Percentiles rank a stretch among this genome's conserved stretches.
These are phyloP conservation scores for Phytophthora hybrid DNA, from an alignment of 352 stramenopile species.

Conservation along the genomic window DNA sequence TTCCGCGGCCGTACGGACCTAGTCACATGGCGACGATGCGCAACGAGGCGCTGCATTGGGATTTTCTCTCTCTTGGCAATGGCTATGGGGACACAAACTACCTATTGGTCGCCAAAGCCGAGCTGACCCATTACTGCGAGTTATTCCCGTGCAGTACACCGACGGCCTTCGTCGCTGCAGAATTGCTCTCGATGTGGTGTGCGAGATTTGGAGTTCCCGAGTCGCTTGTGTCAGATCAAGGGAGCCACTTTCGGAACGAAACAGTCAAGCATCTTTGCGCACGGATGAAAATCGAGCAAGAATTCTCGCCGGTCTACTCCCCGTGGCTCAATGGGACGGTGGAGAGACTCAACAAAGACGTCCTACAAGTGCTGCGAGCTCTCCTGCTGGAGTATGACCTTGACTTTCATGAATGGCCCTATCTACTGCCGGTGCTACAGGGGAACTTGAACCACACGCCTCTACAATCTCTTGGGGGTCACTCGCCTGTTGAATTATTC, in stretches of 20 bases:
- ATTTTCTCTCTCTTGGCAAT: slow-evolving; percentile 18
- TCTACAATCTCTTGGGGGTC: background rate
- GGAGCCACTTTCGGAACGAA: background rate
- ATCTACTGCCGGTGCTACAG: background rate
- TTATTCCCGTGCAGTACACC: background rate
- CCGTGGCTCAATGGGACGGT: background rate
- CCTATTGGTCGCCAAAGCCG: background rate
- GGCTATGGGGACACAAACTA: background rate
- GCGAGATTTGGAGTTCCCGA: background rate
- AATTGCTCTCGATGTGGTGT: background rate
- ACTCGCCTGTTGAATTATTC: background rate
- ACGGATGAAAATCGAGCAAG: background rate
- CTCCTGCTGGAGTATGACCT: background rate
- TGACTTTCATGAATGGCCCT: background rate
- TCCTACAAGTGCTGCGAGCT: background rate
- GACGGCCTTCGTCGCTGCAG: background rate
- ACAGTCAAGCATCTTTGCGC: background rate
- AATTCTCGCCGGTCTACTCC: background rate
- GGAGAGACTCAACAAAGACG: background rate
- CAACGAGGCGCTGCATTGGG: slow-evolving; percentile 25
- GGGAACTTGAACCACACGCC: background rate
- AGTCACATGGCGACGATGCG: background rate
- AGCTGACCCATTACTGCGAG: background rate
- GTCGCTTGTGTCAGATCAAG: background rate
- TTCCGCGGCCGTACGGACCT: slow-evolving; percentile 19